phyloP scores from a whole-genome alignment of 352 stramenopile species.

The Globisporangium mamillatum region DNA sequence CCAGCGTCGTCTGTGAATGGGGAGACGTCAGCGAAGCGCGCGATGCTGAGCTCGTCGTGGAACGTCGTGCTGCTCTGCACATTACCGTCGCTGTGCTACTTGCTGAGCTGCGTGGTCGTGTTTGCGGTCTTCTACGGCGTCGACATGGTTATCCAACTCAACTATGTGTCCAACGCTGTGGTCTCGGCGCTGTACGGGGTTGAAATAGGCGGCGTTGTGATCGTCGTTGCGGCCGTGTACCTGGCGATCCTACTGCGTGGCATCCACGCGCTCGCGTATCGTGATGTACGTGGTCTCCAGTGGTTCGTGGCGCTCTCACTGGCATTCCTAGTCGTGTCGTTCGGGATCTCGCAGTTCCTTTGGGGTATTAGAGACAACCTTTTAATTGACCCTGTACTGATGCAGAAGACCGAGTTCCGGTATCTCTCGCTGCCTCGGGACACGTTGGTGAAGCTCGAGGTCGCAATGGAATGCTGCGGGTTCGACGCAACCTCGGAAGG shows the following conservation, averaged over 20 bases:
- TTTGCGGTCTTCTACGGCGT: constrained; percentile 32
- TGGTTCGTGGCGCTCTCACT: constrained; percentile 33
- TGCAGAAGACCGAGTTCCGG: constrained; percentile 28
- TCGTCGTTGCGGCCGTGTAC: constrained; percentile 18
- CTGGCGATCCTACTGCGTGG: constrained; percentile 30
- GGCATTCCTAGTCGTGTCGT: constrained; percentile 28
- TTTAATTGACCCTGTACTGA: constrained; percentile 32
- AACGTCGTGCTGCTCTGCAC: constrained; percentile 36
- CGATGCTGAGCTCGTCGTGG: constrained; percentile 31
- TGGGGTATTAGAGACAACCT: constrained; percentile 31
- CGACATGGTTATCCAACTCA: constrained; percentile 40
- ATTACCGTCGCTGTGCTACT: constrained; percentile 33
- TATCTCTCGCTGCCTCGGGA: constrained; percentile 26
- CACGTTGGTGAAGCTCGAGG: constrained; percentile 33
- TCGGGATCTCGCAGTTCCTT: constrained; percentile 30
- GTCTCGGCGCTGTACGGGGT: constrained; percentile 38
- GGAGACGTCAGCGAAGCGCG: constrained; percentile 17
- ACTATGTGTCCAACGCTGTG: constrained; percentile 31
- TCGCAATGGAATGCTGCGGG: constrained; percentile 46
- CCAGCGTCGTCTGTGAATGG: constrained; percentile 13
- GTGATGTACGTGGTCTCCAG: constrained; percentile 29
- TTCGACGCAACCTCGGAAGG: constrained; percentile 34
- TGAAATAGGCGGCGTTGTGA: constrained; percentile 31
- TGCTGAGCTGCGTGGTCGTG: constrained; percentile 24
- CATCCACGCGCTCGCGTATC: constrained; percentile 25